Evolutionary conservation across 2,329 filamentous ascomycete genomes (phyloP), one percentile per base, ranked within the genome.

Genomic region (Sporothrix pseudoabietina): DNA sequence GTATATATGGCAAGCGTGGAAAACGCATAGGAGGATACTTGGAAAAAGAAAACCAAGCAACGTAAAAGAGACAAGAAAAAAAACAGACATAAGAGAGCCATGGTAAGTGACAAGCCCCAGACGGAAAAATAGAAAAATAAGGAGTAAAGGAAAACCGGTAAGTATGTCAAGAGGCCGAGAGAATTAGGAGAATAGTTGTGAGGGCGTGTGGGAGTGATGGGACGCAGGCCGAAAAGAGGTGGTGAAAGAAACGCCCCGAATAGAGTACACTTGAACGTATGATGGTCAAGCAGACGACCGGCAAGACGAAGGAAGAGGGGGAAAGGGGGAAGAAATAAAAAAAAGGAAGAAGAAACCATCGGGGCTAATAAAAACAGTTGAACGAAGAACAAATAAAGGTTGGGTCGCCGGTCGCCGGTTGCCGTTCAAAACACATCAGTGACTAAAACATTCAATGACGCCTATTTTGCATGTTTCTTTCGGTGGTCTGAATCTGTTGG

Each of bases 311-410:
- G 6, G 49, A 49, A 5, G 5, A 10, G 16, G 44, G 30, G n/a
- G 22, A 57, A 54, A 47, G 26, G 44, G 47, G 10, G 4, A 63
- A 32, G n/a, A 44, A 35, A 41, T 57, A 68, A 68, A 71, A 14
- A 12, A 32, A 7, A 44, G 49, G 19, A 71, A 35, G 49, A 71
- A 3, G n/a, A 35, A 52, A 32, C 22, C 41, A 68, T 32, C 16
- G 61, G 61, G 26, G 47, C 47, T 68, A 72, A 52, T 19, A 70
- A 54, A 47, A 71, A 78, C 73, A 77, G 71, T 65, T 55, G 61
- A 72, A 55, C 22, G 61, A 69, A 65, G 65, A 49, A 35, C 19
- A 61, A 41, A 22, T n/a, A 66, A 22, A 41, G 69, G 57, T 52
- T n/a, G 57, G 9, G 16, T 72, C 19, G 70, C 61, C 39, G 22